A percentile compares a stretch with the other conserved stretches of the same genome.
These are phyloP conservation scores for Epichloe gansuensis DNA, from an alignment of 2,329 filamentous ascomycete genomes.

Conservation along the genomic window DNA sequence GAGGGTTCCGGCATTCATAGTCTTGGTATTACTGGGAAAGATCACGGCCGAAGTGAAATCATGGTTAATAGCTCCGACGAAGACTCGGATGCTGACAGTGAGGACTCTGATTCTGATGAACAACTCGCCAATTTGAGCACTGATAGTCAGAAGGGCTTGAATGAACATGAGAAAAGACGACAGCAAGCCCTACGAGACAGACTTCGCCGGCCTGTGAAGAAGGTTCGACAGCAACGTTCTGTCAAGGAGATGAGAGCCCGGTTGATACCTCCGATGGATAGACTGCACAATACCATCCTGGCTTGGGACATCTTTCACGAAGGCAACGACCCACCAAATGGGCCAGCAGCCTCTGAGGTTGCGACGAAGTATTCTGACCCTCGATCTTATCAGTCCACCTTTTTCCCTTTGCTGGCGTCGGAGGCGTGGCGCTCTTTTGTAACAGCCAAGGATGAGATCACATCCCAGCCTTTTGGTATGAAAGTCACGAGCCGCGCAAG, in stretches of 20 bases:
- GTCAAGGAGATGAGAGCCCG: slow-evolving; percentile 90
- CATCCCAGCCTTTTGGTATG: slow-evolving; percentile 69
- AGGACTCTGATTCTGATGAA: slow-evolving; percentile 38
- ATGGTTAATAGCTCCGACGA: slow-evolving; percentile 82
- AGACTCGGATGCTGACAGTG: slow-evolving; percentile 55
- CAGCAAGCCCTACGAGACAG: slow-evolving; percentile 38
- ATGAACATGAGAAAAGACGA: slow-evolving; percentile 33
- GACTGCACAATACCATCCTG: slow-evolving; percentile 73
- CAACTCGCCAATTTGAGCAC: slow-evolving; percentile 35
- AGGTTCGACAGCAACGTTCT: slow-evolving; percentile 66
- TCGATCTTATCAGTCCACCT: slow-evolving; percentile 71
- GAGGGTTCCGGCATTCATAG: slow-evolving; percentile 68
- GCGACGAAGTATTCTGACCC: slow-evolving; percentile 67
- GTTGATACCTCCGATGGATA: slow-evolving; percentile 75
- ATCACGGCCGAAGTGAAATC: slow-evolving; percentile 71
- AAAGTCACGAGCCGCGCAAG: slow-evolving; percentile 78
- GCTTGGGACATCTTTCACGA: slow-evolving; percentile 91
- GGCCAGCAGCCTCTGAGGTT: slow-evolving; percentile 61
- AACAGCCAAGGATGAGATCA: slow-evolving; percentile 76
- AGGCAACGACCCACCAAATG: slow-evolving; percentile 72
- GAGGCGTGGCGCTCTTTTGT: slow-evolving; percentile 95
- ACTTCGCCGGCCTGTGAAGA: slow-evolving; percentile 65
- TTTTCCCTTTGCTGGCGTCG: slow-evolving; percentile 77
- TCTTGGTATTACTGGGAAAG: slow-evolving; percentile 62
- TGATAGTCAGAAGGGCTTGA: slow-evolving; percentile 34